Conservation (phyloP, 2,329 filamentous ascomycete genomes). For the Phialocephala sp. region DNA sequence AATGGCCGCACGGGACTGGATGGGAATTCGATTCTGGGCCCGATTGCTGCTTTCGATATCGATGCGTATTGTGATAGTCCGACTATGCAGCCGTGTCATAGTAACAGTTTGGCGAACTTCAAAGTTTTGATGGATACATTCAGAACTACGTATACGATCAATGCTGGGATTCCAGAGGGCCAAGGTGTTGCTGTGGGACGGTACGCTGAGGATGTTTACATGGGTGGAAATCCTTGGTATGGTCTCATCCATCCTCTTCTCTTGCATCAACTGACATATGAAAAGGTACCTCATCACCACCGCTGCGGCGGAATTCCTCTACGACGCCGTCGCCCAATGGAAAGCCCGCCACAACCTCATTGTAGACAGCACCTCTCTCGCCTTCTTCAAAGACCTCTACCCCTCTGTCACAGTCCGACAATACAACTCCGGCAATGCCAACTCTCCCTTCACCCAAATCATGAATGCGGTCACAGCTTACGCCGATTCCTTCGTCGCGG, state of each 20-base stretch:
- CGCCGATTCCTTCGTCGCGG: conserved; percentile 59
- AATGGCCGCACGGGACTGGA: conserved; percentile 72
- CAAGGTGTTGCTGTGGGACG: conserved; percentile 69
- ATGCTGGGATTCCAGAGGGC: conserved; percentile 64
- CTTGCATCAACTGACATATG: conserved; percentile 5
- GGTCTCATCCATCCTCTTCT: conserved; percentile 1
- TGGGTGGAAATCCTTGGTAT: conserved; percentile 77
- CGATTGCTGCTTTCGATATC: conserved; percentile 73
- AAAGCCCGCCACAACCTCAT: conserved; percentile 63
- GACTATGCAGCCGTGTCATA: conserved; percentile 71
- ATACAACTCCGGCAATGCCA: conserved; percentile 63
- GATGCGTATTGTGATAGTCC: conserved; percentile 68
- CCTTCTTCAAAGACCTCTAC: conserved; percentile 74
- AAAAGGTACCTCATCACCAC: conserved; percentile 68
- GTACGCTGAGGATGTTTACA: conserved; percentile 76
- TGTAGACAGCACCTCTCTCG: conserved; percentile 66
- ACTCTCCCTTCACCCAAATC: conserved; percentile 55
- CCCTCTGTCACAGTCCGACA: conserved; percentile 64
- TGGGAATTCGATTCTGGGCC: conserved; percentile 69
- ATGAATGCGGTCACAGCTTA: conserved; percentile 67
- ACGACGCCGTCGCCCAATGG: conserved; percentile 77
- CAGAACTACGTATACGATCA: conserved; percentile 68
- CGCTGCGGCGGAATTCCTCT: conserved; percentile 80
- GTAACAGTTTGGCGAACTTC: conserved; percentile 72
- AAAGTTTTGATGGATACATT: conserved; percentile 78